phyloP scores from a whole-genome alignment of 2,329 filamentous ascomycete species.

The Diaporthe citrichinensis region DNA sequence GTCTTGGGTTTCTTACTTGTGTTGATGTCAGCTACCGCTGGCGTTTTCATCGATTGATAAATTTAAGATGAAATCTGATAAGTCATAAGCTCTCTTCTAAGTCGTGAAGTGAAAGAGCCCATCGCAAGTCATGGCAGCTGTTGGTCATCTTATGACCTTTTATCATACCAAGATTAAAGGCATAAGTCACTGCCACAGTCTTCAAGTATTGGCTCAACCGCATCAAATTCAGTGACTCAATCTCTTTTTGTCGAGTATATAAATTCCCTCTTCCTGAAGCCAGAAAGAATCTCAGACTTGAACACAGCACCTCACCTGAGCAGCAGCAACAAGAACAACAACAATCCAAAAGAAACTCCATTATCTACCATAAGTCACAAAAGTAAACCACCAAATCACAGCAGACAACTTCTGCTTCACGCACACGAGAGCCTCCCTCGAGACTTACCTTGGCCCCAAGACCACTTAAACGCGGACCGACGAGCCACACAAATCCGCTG shows the following conservation, averaged over 20 bases:
- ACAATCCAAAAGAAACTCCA: neutral
- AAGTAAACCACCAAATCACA: neutral
- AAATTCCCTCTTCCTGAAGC: neutral
- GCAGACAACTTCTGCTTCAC: too few species aligned
- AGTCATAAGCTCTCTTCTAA: neutral
- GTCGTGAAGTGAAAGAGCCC: too few species aligned
- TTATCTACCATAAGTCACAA: neutral
- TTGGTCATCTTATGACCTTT: neutral
- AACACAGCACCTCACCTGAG: neutral
- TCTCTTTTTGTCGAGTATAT: neutral
- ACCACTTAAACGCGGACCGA: too few species aligned
- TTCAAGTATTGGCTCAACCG: neutral
- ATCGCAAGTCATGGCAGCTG: neutral
- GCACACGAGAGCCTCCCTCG: too few species aligned
- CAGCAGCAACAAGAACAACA: neutral
- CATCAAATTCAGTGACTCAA: neutral
- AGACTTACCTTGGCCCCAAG: too few species aligned
- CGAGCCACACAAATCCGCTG: too few species aligned
- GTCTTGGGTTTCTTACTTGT: neutral
- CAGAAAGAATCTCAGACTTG: neutral
- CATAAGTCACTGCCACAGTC: neutral
- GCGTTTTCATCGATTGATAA: too few species aligned
- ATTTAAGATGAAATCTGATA: neutral
- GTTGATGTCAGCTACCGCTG: neutral
- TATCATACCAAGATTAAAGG: neutral